Base-by-base conservation (phyloP, 306 rosid species). In the Sindora glabra region DNA sequence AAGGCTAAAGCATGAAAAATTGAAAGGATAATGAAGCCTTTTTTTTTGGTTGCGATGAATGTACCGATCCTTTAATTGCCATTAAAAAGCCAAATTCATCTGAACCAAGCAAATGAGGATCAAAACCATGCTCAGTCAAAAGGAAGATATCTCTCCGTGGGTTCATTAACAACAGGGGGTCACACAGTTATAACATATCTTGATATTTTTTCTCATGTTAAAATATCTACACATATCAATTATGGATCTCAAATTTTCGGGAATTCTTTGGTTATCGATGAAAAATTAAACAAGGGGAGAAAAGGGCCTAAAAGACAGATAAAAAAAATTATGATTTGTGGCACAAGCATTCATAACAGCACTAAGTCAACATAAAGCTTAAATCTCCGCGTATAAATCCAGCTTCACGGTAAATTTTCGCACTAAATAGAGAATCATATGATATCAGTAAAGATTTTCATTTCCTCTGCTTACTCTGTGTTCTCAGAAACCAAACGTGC, bases 31-130 rank as follows among this genome's bases (percentile, higher is more conserved):
- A 32, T 19, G 21, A 45, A 23, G 23, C 46, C 18, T 56, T 2
- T 5, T n/a, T n/a, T n/a, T n/a, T n/a, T n/a, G n/a, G n/a, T n/a
- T n/a, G n/a, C n/a, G n/a, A n/a, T n/a, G n/a, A n/a, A n/a, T n/a
- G n/a, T n/a, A n/a, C n/a, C n/a, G n/a, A n/a, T n/a, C n/a, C n/a
- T n/a, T n/a, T n/a, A n/a, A n/a, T n/a, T n/a, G n/a, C n/a, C n/a
- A n/a, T n/a, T n/a, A n/a, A 61, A 47, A 47, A 24, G 18, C 37
- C 48, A 56, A 5, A 21, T 38, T 65, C 51, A 58, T 16, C 68
- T 3, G 49, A 33, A 49, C 16, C 45, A 30, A 52, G 19, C 19
- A 10, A 36, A 50, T 2, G 6, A 1, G 17, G 18, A 46, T n/a
- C n/a, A n/a, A n/a, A n/a, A n/a, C n/a, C 8, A 7, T 32, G 38